Percentiles rank a stretch among this genome's conserved stretches.
These are phyloP conservation scores for Microsporum audouinii DNA, from an alignment of 2,329 filamentous ascomycete genomes.

Conservation along the genomic window DNA sequence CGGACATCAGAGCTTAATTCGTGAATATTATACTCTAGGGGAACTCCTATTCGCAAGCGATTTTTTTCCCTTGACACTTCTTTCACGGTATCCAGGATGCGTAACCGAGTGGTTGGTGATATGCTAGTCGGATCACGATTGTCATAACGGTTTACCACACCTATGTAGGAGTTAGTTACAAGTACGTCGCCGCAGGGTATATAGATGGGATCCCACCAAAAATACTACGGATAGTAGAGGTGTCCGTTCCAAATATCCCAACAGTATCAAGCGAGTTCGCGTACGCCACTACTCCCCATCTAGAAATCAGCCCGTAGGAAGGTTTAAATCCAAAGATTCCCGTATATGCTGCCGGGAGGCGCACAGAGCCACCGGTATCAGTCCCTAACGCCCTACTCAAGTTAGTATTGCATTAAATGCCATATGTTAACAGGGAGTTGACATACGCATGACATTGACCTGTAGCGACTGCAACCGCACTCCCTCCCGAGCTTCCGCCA, in stretches of 20 bases:
- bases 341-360: conserved; percentile 78
- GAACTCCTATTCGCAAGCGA: conserved; percentile 45
- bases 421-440: neutral
- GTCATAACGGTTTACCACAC: conserved; percentile 50
- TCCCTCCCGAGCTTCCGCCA: conserved; percentile 87
- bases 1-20: conserved; percentile 64
- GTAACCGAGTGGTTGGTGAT: conserved; percentile 42
- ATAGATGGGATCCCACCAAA: conserved; percentile 32
- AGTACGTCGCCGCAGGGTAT: neutral
- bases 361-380: conserved; percentile 82
- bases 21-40: conserved; percentile 72
- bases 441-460: conserved; percentile 49
- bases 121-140: conserved; percentile 64
- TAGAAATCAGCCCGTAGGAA: conserved; percentile 75
- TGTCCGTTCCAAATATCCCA: conserved; percentile 55
- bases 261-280: conserved; percentile 90
- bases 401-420: conserved; percentile 4
- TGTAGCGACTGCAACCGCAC: conserved; percentile 67
- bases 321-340: conserved; percentile 80
- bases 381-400: conserved; percentile 61
- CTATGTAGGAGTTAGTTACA: conserved; percentile 21
- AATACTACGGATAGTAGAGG: conserved; percentile 42
- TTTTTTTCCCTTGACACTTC: conserved; percentile 11
- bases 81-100: conserved; percentile 25
- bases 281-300: conserved; percentile 80